These are phyloP conservation scores for Umbelopsis sp. DNA, from an alignment of 371 early-diverging fungal species.

Conservation along the genomic window DNA sequence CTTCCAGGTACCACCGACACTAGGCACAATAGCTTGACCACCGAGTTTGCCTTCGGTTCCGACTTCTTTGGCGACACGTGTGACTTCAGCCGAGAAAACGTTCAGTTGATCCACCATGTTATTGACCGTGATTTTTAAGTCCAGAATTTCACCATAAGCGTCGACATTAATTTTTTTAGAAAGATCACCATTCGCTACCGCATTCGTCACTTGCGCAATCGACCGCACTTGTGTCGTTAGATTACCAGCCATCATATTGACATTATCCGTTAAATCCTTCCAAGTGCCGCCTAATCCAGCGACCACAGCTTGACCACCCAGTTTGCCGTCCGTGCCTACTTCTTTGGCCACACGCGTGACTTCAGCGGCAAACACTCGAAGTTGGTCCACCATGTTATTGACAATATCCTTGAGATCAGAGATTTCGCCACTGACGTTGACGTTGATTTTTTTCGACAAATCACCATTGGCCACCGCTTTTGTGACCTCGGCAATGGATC, in stretches of 20 bases:
- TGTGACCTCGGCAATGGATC: constrained; percentile 55
- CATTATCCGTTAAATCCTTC: constrained; percentile 53
- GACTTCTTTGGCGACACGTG: constrained; percentile 58
- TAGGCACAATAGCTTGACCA: constrained; percentile 40
- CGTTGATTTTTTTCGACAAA: constrained; percentile 41
- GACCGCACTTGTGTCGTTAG: constrained; percentile 56
- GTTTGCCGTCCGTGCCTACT: constrained; percentile 57
- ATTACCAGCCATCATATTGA: constrained; percentile 53
- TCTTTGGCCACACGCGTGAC: constrained; percentile 44
- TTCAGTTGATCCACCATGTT: constrained; percentile 65
- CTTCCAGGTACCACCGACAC: constrained; percentile 57
- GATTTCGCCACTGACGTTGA: constrained; percentile 41
- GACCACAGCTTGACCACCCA: constrained; percentile 44
- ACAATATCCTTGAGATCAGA: constrained; percentile 37
- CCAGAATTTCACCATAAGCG: constrained; percentile 68
- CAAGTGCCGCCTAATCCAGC: constrained; percentile 53
- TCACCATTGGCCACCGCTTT: constrained; percentile 61
- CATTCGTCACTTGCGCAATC: constrained; percentile 56
- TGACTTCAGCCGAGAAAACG: constrained; percentile 55
- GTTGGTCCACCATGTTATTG: constrained; percentile 54
- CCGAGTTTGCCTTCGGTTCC: constrained; percentile 59
- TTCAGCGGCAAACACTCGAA: constrained; percentile 44
- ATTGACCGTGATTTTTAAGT: constrained; percentile 69
- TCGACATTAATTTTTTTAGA: constrained; percentile 66
- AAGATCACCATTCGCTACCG: constrained; percentile 62